Base-by-base conservation (phyloP, 495 filamentous ascomycete genomes). In the Aspergillus sclerotiicarbonarius region DNA sequence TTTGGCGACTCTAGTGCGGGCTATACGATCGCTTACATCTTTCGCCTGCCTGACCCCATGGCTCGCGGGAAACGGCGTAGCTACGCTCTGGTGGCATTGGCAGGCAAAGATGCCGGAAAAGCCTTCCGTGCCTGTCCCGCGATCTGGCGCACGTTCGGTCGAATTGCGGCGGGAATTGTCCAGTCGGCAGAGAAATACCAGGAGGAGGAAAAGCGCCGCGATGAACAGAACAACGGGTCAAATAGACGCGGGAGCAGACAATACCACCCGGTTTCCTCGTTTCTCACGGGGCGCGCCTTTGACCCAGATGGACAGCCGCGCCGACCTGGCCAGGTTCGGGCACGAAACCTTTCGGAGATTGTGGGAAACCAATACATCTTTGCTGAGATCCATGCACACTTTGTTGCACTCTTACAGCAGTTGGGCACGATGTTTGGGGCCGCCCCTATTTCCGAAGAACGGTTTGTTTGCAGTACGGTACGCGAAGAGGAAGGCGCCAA, bases 1-100 rank as follows among this genome's bases (percentile, higher is more conserved):
- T 97, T 96, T 61, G 91, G 91, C 21, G 92, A 96, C 62, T 80
- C 87, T 4, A 73, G 81, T 0, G 84, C 87, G 4, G 93, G 92
- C 45, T 95, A 93, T 73, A 96, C 92, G 3, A 93, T 93, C 10
- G 92, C 92, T 56, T 96, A 90, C 70, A 88, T 95, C 64, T 96
- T 97, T 69, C 90, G 90, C 20, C 87, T 96, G 9, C 85, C 87
- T 16, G 92, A 97, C 68, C 82, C 91, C 19, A 87, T 92, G 73
- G 91, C 92, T 16, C 90, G 92, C 35, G 92, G 92, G 44, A 85
- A 89, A 59, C 84, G 88, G 62, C 86, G 92, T 57, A 87, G 90
- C 43, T 97, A 97, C 71, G 91, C 92, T 43, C 81, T 97, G 44
- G 77, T 96, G 48, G 90, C 90, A n/a, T 84, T 96, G 29, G 81